Conservation (phyloP, 2,329 filamentous ascomycete genomes). For the Xylariaceae sp. region DNA sequence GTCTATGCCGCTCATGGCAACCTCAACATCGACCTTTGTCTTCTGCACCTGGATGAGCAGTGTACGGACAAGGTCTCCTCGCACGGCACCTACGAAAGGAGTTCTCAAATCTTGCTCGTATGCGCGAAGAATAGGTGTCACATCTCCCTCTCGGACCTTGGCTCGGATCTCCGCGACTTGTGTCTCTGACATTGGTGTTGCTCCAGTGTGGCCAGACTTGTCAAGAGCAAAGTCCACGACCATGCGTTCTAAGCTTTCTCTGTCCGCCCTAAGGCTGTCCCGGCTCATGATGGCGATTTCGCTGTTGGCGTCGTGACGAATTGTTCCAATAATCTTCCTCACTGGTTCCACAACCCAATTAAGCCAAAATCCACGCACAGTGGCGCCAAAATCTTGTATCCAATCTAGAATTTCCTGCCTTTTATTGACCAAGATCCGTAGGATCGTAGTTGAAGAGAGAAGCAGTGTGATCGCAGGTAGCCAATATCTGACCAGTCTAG, state of each 20-base stretch:
- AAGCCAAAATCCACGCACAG: conserved; percentile 82
- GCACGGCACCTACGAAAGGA: conserved; percentile 76
- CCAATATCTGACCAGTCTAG: conserved; percentile 79
- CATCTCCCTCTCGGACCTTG: conserved; percentile 84
- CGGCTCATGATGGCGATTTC: conserved; percentile 97
- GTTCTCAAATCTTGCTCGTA: conserved; percentile 85
- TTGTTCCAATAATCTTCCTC: conserved; percentile 80
- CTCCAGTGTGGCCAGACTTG: conserved; percentile 61
- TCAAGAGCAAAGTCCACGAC: conserved; percentile 92
- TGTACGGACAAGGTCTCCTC: conserved; percentile 82
- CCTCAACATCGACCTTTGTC: conserved; percentile 96
- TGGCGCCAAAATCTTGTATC: conserved; percentile 74
- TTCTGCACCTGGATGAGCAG: conserved; percentile 96
- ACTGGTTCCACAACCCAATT: conserved; percentile 93
- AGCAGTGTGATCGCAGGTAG: conserved; percentile 67
- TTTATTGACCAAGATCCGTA: conserved; percentile 70
- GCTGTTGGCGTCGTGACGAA: conserved; percentile 85
- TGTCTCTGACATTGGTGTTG: conserved; percentile 54
- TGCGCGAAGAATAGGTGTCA: conserved; percentile 84
- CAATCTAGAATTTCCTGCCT: conserved; percentile 74
- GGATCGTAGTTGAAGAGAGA: conserved; percentile 80
- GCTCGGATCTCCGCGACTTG: conserved; percentile 71
- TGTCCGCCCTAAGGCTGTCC: conserved; percentile 82
- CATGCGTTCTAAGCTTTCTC: conserved; percentile 92
- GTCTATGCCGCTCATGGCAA: conserved; percentile 94